Evolutionary conservation across 1,284 basidiomycete species (phyloP).

Genomic region (Ceratobasidium sp.): DNA sequence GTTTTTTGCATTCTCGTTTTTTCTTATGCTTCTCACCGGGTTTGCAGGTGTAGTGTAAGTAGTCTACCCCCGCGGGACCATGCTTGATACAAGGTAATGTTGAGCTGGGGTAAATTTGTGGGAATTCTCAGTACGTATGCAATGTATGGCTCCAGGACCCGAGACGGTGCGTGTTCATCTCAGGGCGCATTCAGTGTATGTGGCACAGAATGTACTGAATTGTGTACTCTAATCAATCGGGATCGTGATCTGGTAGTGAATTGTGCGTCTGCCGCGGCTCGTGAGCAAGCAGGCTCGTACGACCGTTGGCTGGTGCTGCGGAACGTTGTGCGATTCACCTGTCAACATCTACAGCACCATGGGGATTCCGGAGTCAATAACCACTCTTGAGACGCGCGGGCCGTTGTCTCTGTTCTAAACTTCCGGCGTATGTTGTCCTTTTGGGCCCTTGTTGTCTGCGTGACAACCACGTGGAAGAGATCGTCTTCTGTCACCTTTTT

Average conservation of each 20-base stretch:
- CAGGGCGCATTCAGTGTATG: neutral
- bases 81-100: constrained; percentile 35
- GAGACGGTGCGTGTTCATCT: constrained; percentile 16
- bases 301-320: no score
- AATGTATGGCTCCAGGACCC: neutral
- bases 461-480: constrained; percentile 36
- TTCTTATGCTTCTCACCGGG: constrained; percentile 35
- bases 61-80: constrained; percentile 14
- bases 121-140: constrained; percentile 25
- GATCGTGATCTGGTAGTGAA: neutral
- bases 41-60: constrained; percentile 39
- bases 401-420: neutral
- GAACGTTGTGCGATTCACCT: no score
- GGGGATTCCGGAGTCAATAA: no score
- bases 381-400: neutral
- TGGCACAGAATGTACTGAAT: constrained; percentile 13
- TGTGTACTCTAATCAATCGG: constrained; percentile 27
- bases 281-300: no score
- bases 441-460: neutral
- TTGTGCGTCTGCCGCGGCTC: neutral
- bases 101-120: constrained; percentile 19
- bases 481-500: constrained; percentile 12
- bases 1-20: constrained; percentile 15
- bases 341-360: no score
- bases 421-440: no score